Conservation (phyloP, 208 protist genomes). For the Trypanosoma theileri region DNA sequence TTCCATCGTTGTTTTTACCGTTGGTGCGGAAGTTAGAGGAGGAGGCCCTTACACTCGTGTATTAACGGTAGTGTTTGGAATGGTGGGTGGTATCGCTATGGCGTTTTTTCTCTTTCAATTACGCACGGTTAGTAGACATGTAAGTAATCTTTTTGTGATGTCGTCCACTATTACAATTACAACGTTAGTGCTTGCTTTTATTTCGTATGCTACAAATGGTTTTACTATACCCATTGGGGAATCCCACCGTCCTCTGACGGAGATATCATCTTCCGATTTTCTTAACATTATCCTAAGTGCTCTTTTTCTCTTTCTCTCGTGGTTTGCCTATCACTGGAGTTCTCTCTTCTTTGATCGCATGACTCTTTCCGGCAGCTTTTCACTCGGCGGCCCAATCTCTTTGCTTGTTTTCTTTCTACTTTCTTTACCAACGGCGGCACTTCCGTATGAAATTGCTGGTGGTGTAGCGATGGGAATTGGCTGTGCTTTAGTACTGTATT, state of each 20-base stretch:
- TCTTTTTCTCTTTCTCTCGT: conserved; percentile 32
- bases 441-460: conserved; percentile 19
- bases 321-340: conserved; percentile 31
- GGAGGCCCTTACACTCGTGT: not conserved
- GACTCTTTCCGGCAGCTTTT: conserved; percentile 31
- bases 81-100: conserved; percentile 25
- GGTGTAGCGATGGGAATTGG: conserved; percentile 21
- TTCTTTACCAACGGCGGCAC: conserved; percentile 1
- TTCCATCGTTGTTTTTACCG: conserved; percentile 19
- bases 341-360: conserved; percentile 38
- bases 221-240: conserved; percentile 12
- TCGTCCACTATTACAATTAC: conserved; percentile 23
- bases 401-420: conserved; percentile 27
- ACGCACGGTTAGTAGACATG: conserved; percentile 23
- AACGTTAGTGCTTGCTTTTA: conserved; percentile 11
- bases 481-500: conserved; percentile 22
- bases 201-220: conserved; percentile 14
- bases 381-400: conserved; percentile 23
- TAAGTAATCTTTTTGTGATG: conserved; percentile 32
- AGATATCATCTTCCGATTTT: conserved; percentile 20
- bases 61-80: conserved; percentile 12
- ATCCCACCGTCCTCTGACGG: not conserved
- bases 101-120: conserved; percentile 33
- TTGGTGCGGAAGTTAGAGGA: conserved; percentile 10
- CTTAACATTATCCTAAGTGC: conserved; percentile 24